Base-by-base conservation (phyloP, 805 yeast species). In the Kockiozyma suomiensis region DNA sequence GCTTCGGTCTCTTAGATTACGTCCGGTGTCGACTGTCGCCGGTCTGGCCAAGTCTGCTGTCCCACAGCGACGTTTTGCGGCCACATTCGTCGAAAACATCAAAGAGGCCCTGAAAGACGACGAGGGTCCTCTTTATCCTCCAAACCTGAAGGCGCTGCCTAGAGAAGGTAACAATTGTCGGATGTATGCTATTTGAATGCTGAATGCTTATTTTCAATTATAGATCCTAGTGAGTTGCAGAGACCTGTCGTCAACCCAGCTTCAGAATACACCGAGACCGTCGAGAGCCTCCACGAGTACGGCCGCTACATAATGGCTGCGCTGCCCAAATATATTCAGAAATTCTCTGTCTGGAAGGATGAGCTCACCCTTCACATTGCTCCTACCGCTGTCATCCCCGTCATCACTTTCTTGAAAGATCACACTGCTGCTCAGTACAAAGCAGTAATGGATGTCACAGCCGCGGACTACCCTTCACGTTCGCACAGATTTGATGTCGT, bases 341-440 rank as follows among this genome's bases (percentile, higher is more conserved):
- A 87, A 73, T 90, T 88, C 69, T 79, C 89, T 4, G 96, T 90
- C 50, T 90, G 96, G 96, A 90, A 90, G 75, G 96, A 90, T 72
- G 96, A 90, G 76, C 82, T 90, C 73, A 82, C 86, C 46, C 74
- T 90, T 53, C 85, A 84, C 73, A 83, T 87, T 61, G 87, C 90
- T 2, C 96, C 96, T 47, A 75, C 82, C 25, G 92, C 90, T 5
- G 73, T 90, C 56, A 78, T 84, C 66, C 94, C 90, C n/a, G 84
- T 84, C 59, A 75, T 85, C 73, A 75, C 82, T 23, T 90, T 87
- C 71, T 78, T 90, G 74, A 83, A 82, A 69, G 83, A 88, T 74
- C 96, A 90, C 75, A 85, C 93, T 23, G 80, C 96, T 1, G 80
- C 90, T 15, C 96, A 90, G 76, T 90, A 83, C 78, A 90, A 87